These are phyloP conservation scores for Paraphaeosphaeria sporulosa DNA, from an alignment of 2,329 filamentous ascomycete species.

Conservation along the genomic window DNA sequence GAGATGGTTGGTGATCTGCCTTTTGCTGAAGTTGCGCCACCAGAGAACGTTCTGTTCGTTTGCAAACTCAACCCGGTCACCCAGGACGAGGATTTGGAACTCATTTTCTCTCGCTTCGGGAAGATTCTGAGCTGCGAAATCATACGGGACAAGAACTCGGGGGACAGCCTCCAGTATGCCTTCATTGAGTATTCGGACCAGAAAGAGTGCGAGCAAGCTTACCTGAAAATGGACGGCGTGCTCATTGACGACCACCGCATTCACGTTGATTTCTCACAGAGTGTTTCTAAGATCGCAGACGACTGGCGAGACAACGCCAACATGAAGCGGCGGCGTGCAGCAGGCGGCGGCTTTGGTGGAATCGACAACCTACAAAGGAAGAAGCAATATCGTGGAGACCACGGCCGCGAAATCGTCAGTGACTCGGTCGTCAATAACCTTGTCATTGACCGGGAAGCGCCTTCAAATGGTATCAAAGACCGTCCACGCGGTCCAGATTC, in stretches of 20 bases:
- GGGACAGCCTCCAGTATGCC: constrained; percentile 94
- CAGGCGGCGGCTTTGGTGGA: constrained; percentile 78
- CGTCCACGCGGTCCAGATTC: constrained; percentile 17
- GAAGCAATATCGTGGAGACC: constrained; percentile 72
- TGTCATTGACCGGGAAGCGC: constrained; percentile 34
- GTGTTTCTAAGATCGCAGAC: constrained; percentile 84
- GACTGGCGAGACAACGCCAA: constrained; percentile 89
- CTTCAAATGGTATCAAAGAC: constrained; percentile 21
- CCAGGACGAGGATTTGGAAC: constrained; percentile 88
- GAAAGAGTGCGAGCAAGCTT: constrained; percentile 90
- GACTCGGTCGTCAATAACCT: constrained; percentile 44
- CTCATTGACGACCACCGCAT: constrained; percentile 97
- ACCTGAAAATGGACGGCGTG: constrained; percentile 98
- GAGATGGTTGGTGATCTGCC: constrained; percentile 98
- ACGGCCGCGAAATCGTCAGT: constrained; percentile 37
- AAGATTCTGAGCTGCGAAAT: constrained; percentile 96
- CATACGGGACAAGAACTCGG: constrained; percentile 90
- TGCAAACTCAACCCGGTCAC: constrained; percentile 99
- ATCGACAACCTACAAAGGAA: constrained; percentile 88
- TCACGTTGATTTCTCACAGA: constrained; percentile 98
- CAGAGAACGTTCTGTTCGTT: constrained; percentile 96
- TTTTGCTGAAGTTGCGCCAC: constrained; percentile 96
- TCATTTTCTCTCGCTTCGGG: constrained; percentile 97
- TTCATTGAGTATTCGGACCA: constrained; percentile 98
- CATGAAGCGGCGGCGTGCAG: constrained; percentile 71